Conservation (phyloP, 805 yeast species). For the Lipomyces starkeyi region DNA sequence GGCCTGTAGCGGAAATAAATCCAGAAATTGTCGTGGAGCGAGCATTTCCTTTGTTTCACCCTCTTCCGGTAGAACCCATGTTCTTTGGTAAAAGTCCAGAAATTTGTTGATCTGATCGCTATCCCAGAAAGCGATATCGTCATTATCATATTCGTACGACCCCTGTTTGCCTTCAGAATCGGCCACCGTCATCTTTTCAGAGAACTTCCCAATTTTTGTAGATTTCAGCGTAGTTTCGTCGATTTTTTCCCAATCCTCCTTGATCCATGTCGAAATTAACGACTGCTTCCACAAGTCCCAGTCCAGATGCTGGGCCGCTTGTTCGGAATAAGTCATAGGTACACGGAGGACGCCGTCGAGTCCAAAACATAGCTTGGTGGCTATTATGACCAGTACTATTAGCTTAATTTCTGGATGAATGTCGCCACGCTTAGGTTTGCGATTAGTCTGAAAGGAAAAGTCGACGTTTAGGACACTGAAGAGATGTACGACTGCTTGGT, state of each 20-base stretch:
- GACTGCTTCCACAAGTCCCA: constrained; percentile 32
- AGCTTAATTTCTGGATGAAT: constrained; percentile 32
- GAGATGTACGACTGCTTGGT: constrained; percentile 24
- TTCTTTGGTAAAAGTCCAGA: constrained; percentile 27
- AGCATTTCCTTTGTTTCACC: constrained; percentile 22
- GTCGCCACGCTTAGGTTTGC: constrained; percentile 5
- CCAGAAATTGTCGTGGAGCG: constrained; percentile 24
- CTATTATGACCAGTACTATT: constrained; percentile 27
- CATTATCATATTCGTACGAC: constrained; percentile 13
- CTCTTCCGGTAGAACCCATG: constrained; percentile 27
- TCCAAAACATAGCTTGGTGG: constrained; percentile 37
- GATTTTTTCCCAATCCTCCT: constrained; percentile 14
- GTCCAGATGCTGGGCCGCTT: constrained; percentile 28
- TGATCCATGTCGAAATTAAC: constrained; percentile 13
- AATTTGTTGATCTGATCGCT: constrained; percentile 17
- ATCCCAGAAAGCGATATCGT: constrained; percentile 30
- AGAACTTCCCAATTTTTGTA: constrained; percentile 17
- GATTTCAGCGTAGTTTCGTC: constrained; percentile 11
- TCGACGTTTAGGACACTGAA: not conserved
- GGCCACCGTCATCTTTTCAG: constrained; percentile 15
- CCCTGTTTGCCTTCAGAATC: not conserved
- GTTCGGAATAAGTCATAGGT: constrained; percentile 21
- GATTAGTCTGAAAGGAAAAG: constrained; percentile 10
- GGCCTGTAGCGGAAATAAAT: constrained; percentile 24
- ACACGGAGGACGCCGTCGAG: constrained; percentile 28